Conservation (phyloP, 345 rosid genomes). For the Salix dunnii region DNA sequence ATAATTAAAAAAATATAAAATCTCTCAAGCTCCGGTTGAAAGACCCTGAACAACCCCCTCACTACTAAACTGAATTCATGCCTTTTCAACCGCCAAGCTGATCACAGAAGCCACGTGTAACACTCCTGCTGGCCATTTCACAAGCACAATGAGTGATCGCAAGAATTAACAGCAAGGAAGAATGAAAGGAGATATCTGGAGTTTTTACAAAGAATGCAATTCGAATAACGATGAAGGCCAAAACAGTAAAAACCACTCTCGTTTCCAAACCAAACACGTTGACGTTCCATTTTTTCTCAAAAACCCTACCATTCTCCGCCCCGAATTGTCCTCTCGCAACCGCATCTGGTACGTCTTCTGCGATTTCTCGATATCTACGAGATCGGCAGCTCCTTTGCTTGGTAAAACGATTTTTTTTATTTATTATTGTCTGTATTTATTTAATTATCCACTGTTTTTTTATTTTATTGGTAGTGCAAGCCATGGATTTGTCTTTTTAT, state of each 20-base stretch:
- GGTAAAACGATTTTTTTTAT: constrained; percentile 34
- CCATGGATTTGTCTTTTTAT: neutral
- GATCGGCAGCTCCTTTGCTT: constrained; percentile 59
- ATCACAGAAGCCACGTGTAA: no score
- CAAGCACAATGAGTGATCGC: no score
- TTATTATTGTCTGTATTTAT: neutral
- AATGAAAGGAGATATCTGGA: constrained; percentile 45
- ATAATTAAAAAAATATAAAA: no score
- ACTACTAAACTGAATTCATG: no score
- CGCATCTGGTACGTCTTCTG: constrained; percentile 89
- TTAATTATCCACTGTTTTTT: neutral
- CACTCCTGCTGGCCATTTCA: no score
- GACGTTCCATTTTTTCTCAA: constrained; percentile 64
- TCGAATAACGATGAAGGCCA: constrained; percentile 68
- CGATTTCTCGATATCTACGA: constrained; percentile 56
- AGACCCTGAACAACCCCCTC: no score
- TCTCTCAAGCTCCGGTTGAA: no score
- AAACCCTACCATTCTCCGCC: constrained; percentile 51
- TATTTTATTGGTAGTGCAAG: neutral
- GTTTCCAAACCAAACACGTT: constrained; percentile 54
- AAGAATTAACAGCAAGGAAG: neutral
- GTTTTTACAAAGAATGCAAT: constrained; percentile 64
- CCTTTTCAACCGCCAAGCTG: no score
- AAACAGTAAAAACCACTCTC: constrained; percentile 70
- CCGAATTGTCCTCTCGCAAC: constrained; percentile 52